Conservation (phyloP, 257 asterid genomes). For the Lycium barbarum region DNA sequence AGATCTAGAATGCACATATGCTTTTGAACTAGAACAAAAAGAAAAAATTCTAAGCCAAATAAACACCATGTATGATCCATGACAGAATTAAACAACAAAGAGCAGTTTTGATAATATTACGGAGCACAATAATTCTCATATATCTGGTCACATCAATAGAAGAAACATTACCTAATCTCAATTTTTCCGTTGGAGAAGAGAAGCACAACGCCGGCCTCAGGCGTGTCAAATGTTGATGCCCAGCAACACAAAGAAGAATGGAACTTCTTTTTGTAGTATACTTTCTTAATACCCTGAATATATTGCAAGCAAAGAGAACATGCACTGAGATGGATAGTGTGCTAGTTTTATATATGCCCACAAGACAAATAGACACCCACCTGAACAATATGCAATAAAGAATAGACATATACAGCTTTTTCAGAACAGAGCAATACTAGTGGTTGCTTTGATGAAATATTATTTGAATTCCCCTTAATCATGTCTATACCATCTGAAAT, state of each 20-base stretch:
- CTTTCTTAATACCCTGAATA: constrained; percentile 83
- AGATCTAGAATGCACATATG: not conserved
- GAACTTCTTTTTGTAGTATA: constrained; percentile 80
- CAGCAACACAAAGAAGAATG: constrained; percentile 71
- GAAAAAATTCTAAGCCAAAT: not conserved
- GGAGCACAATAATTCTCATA: not conserved
- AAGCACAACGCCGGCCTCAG: constrained; percentile 68
- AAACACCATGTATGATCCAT: not conserved
- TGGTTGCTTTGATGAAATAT: constrained; percentile 54
- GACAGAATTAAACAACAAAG: not conserved
- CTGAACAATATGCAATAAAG: constrained; percentile 74
- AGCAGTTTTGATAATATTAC: not conserved
- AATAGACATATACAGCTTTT: constrained; percentile 80
- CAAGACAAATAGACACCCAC: constrained; percentile 44
- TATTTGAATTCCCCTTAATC: constrained; percentile 48
- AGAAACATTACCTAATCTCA: constrained; percentile 69
- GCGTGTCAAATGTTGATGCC: constrained; percentile 80
- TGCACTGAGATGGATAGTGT: not conserved
- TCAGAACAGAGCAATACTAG: constrained; percentile 77
- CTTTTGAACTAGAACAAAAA: constrained; percentile 14
- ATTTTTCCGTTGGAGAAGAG: constrained; percentile 78
- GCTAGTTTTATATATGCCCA: not conserved
- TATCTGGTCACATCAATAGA: constrained; percentile 25
- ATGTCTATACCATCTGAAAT: constrained; percentile 44
- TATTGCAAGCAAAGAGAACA: constrained; percentile 31